A percentile compares a stretch with the other conserved stretches of the same genome.
Evolutionary conservation across 805 yeast genomes (phyloP).

Genomic region (Suhomyces kilbournensis): DNA sequence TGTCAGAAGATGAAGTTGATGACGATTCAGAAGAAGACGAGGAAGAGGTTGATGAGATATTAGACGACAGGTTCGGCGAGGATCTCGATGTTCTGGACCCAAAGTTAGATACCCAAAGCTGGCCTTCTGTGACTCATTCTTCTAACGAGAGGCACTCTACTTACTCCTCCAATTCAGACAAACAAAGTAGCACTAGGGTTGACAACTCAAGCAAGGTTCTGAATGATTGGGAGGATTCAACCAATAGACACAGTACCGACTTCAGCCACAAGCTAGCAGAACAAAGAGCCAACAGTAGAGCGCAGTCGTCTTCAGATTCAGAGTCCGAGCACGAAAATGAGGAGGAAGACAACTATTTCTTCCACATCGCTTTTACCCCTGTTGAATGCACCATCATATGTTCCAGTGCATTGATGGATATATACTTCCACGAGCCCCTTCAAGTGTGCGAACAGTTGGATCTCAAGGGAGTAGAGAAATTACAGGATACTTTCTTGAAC

Average conservation of each 20-base stretch:
- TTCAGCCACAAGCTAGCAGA: neutral
- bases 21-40: conserved; percentile 1
- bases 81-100: neutral
- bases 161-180: neutral
- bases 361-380: conserved; percentile 62
- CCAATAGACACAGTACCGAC: neutral
- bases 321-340: conserved; percentile 8
- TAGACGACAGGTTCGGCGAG: neutral
- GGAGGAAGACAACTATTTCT: conserved; percentile 38
- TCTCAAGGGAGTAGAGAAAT: conserved; percentile 35
- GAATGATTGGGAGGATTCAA: conserved; percentile 1
- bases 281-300: conserved; percentile 1
- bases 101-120: neutral
- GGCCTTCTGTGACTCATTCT: neutral
- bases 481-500: conserved; percentile 46
- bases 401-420: conserved; percentile 34
- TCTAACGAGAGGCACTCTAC: neutral
- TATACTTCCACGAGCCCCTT: conserved; percentile 41
- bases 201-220: conserved; percentile 31
- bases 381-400: conserved; percentile 62
- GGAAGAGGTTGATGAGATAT: conserved; percentile 8
- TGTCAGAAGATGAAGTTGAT: conserved; percentile 8
- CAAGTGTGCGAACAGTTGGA: conserved; percentile 26
- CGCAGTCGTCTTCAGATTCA: conserved; percentile 7
- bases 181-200: conserved; percentile 2